A percentile compares a stretch with the other conserved stretches of the same genome.
phyloP scores from a whole-genome alignment of 495 filamentous ascomycete genomes.

The Durotheca rogersii region DNA sequence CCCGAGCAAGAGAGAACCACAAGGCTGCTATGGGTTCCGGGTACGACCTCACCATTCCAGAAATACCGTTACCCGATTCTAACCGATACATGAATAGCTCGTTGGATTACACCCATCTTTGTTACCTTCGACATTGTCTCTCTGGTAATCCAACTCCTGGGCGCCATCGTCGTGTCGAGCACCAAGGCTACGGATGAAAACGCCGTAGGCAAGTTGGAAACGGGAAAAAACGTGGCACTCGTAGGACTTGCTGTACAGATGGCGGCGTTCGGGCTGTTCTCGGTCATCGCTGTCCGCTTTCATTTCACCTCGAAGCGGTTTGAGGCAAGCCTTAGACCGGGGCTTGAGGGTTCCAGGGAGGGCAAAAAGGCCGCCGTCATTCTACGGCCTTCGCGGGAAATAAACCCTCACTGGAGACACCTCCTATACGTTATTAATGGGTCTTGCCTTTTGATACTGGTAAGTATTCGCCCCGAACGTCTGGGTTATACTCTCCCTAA shows the following conservation, averaged over 20 bases:
- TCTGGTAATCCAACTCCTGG: slow-evolving; percentile 38
- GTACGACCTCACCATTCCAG: slow-evolving; percentile 8
- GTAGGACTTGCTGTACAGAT: slow-evolving; percentile 41
- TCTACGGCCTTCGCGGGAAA: slow-evolving; percentile 33
- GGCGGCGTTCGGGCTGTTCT: slow-evolving; percentile 40
- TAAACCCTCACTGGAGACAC: slow-evolving; percentile 40
- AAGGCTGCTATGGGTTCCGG: slow-evolving; percentile 48
- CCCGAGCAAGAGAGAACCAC: slow-evolving; percentile 42
- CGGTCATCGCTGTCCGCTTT: slow-evolving; percentile 41
- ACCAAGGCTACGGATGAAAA: slow-evolving; percentile 29
- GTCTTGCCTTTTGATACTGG: slow-evolving; percentile 37
- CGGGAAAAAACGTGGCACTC: slow-evolving; percentile 43
- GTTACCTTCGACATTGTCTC: slow-evolving; percentile 40
- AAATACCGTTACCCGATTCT: background rate
- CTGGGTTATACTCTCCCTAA: too few species aligned
- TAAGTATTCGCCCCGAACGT: slow-evolving; percentile 36
- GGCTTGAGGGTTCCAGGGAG: slow-evolving; percentile 27
- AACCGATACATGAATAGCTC: slow-evolving; percentile 33
- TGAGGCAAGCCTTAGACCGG: slow-evolving; percentile 29
- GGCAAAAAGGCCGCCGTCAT: slow-evolving; percentile 38
- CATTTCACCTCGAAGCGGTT: slow-evolving; percentile 46
- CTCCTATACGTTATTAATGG: slow-evolving; percentile 36
- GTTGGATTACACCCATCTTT: slow-evolving; percentile 45
- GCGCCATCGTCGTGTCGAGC: slow-evolving; percentile 42
- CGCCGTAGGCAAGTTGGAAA: slow-evolving; percentile 34